Base-by-base conservation (phyloP, 225 moss, liverwort and hornwort genomes). In the Physcomitrium patens region DNA sequence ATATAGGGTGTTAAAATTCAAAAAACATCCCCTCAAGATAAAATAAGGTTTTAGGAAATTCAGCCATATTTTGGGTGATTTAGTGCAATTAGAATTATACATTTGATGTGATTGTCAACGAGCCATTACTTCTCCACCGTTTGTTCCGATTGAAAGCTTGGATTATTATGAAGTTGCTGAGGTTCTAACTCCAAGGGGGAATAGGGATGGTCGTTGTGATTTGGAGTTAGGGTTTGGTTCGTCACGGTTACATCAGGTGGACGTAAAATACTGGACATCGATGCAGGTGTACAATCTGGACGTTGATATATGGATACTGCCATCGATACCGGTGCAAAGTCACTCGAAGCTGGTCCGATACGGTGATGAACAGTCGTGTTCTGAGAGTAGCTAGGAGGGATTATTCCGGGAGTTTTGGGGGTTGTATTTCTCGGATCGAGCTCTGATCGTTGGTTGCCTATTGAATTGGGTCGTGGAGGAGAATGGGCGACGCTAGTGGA, bases 391-490 rank as follows among this genome's bases (percentile, higher is more conserved):
- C 41, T 1, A 14, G 0, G 41, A 42, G 0, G 41, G 41, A 42
- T 42, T 16, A 42, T 42, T 63, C 41, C 17, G 0, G 41, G 63
- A 7, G 13, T 42, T 63, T 0, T 13, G 37, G 63, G 63, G 26
- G 63, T 63, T 24, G 6, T 63, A 37, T 63, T n/a, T n/a, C n/a
- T n/a, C n/a, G n/a, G n/a, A n/a, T 56, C 56, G 56, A 18, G 56
- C 56, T 56, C 56, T 63, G 5, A 63, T 63, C 63, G 23, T 41
- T 15, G 27, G 27, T 63, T 63, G 63, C 63, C 63, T 24, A 63
- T 48, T 48, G 65, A 46, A 66, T 66, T 20, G 65, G 45, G 65
- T 66, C 65, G 42, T 66, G 45, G 65, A 66, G 65, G 17, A 66
- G n/a, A n/a, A n/a, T n/a, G n/a, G n/a, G n/a, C n/a, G n/a, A n/a